Evolutionary conservation across 2,329 filamentous ascomycete genomes (phyloP), one percentile per base, ranked within the genome.

Genomic region (Zymoseptoria brevis): DNA sequence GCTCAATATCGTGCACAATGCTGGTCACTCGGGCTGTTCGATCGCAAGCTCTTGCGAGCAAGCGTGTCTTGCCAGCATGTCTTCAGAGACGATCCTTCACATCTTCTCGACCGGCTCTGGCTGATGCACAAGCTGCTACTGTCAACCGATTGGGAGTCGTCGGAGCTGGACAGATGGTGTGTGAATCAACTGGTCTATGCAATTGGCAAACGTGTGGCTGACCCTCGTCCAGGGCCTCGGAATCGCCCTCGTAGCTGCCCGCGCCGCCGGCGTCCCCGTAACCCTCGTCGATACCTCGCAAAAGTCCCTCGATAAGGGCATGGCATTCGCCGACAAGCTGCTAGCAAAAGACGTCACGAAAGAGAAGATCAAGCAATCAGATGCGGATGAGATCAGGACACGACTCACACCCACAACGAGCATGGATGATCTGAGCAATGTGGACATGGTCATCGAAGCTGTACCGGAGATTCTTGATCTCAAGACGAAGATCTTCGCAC

Each of bases 391-490:
- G 54, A 84, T 87, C 26, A 86, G 88, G 26, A 83, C 82, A 9
- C 84, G 88, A 29, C 79, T 99, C 62, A 82, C 76, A 0, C 76
- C 89, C 8, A 87, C 84, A 56, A 90, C 88, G 16, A 84, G 84
- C 19, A 83, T 97, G 67, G 87, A 91, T 52, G 83, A 87, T 59
- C 84, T 97, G 21, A 84, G 84, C 24, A 82, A 86, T n/a, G 88
- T 91, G 41, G 94, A 99, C 77, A 96, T 99, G 74, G 87, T 99
- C 58, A 97, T 99, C 71, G 94, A 99, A 79, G 94, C 94, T 16
- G 91, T 99, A 8, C 94, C 94, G 22, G 77, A 72, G 58, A 93
- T 96, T 57, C 87, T 89, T 49, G 80, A 87, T 55, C 83, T 99
- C 64, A 99, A 99, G 77, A 85, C 86, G 65, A 85, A 86, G 65